Evolutionary conservation across 331 rosid genomes (phyloP).

Genomic region (Spiraea crenata): DNA sequence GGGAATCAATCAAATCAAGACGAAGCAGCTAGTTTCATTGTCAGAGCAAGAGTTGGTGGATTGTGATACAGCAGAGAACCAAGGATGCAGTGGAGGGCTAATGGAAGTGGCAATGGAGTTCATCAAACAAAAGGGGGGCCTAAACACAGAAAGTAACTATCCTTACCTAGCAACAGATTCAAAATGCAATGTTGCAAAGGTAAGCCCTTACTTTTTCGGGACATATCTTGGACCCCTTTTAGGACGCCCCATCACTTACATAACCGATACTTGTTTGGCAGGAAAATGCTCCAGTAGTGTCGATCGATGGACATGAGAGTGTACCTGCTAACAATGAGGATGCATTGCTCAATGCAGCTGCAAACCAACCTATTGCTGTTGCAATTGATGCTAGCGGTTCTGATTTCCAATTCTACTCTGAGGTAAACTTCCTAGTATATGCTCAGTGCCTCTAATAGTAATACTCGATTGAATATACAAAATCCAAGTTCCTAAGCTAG

Average conservation of each 20-base stretch:
- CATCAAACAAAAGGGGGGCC: constrained; percentile 61
- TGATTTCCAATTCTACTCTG: constrained; percentile 68
- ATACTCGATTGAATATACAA: no score
- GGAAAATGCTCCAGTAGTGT: constrained; percentile 49
- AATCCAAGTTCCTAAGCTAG: background rate
- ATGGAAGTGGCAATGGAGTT: constrained; percentile 70
- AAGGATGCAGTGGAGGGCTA: constrained; percentile 77
- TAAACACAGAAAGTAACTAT: constrained; percentile 57
- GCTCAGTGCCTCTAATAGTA: background rate
- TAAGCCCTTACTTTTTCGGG: constrained; percentile 13
- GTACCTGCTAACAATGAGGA: constrained; percentile 62
- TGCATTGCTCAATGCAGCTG: constrained; percentile 72
- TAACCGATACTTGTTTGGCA: constrained; percentile 19
- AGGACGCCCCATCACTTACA: background rate
- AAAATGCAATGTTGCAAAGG: constrained; percentile 58
- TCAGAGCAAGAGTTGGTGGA: constrained; percentile 86
- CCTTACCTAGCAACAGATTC: constrained; percentile 68
- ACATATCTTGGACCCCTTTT: background rate
- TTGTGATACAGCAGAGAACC: constrained; percentile 51
- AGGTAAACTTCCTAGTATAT: constrained; percentile 37
- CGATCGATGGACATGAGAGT: constrained; percentile 68
- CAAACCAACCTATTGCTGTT: constrained; percentile 73
- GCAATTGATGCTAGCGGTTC: constrained; percentile 71
- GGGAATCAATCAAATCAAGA: constrained; percentile 70
- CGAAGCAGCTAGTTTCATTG: constrained; percentile 51